Conservation (phyloP, 257 asterid species). For the Perilla frutescens region DNA sequence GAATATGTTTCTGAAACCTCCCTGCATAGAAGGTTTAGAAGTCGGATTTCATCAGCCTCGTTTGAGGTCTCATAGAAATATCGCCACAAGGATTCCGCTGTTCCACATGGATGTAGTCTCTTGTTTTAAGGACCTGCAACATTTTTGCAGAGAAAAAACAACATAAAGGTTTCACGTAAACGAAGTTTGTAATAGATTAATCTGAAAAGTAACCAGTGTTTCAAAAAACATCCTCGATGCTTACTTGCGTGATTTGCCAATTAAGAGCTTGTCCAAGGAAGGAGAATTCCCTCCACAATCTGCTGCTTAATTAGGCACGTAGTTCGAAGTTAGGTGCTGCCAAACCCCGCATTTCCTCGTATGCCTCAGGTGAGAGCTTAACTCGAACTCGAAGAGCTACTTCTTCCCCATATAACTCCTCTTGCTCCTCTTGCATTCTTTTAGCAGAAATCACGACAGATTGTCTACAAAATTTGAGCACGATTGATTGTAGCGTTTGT, state of each 20-base stretch:
- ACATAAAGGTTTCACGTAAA: neutral
- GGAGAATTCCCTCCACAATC: conserved; percentile 55
- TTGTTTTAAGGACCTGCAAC: conserved; percentile 72
- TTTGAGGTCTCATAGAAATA: conserved; percentile 55
- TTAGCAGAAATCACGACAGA: too few species aligned
- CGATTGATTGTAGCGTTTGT: too few species aligned
- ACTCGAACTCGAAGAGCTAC: too few species aligned
- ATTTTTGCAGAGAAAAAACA: neutral
- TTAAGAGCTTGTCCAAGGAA: conserved; percentile 67
- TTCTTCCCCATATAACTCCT: too few species aligned
- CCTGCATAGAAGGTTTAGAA: conserved; percentile 29
- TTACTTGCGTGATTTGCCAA: conserved; percentile 83
- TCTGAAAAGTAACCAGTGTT: conserved; percentile 56
- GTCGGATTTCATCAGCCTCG: conserved; percentile 62
- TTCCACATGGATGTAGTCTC: conserved; percentile 75
- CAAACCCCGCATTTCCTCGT: too few species aligned
- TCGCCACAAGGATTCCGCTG: conserved; percentile 55
- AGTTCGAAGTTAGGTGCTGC: too few species aligned
- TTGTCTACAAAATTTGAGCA: too few species aligned
- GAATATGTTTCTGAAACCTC: conserved; percentile 15
- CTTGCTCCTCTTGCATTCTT: too few species aligned
- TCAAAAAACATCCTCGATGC: conserved; percentile 88
- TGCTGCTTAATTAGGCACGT: conserved; percentile 9
- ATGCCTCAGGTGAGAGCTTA: too few species aligned
- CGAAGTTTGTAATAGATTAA: neutral